Base-by-base conservation (phyloP, 306 rosid species). In the Quercus engelmannii region DNA sequence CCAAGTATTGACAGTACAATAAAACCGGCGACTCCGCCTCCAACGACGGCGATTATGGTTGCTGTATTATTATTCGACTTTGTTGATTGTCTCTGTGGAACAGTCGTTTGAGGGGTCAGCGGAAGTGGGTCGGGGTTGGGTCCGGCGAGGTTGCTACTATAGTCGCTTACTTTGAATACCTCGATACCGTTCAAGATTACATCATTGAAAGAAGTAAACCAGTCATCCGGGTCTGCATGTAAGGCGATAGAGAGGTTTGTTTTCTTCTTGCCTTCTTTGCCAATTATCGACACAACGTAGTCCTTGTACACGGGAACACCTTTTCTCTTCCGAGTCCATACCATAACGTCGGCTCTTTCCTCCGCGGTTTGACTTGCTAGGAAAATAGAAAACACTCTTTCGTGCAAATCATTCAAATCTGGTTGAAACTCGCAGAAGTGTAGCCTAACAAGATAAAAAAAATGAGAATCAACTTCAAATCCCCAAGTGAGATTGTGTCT, bases 201-300 rank as follows among this genome's bases (percentile, higher is more conserved):
- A 20, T 80, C 28, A 12, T 0, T 49, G 4, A 0, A 49, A 2
- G 1, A 0, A 49, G 0, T n/a, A n/a, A n/a, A n/a, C n/a, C n/a
- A n/a, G 54, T 12, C 54, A 12, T 10, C 0, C 0, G 54, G 54
- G 4, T 12, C 3, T 10, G 54, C 54, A 3, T 49, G 0, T 13
- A 49, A 5, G 54, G 54, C 17, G 0, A 49, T 49, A 12, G 54
- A 49, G 0, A 49, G 54, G 54, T 49, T 49, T 1, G 12, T 10
- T 49, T 49, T 49, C 54, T 49, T 49, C 4, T 3, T 0, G 17
- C 0, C 0, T 0, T 12, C 54, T 49, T 49, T 1, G 5, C 63
- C 5, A 6, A 17, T 0, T 4, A 71, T 1, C 0, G 1, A 0
- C 52, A 76, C 55, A 0, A 5, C 43, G 38, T 63, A 79, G 49